Percentiles rank a stretch among this genome's conserved stretches.
Conservation (phyloP, 208 protist species). For the Strigomonas galati region DNA sequence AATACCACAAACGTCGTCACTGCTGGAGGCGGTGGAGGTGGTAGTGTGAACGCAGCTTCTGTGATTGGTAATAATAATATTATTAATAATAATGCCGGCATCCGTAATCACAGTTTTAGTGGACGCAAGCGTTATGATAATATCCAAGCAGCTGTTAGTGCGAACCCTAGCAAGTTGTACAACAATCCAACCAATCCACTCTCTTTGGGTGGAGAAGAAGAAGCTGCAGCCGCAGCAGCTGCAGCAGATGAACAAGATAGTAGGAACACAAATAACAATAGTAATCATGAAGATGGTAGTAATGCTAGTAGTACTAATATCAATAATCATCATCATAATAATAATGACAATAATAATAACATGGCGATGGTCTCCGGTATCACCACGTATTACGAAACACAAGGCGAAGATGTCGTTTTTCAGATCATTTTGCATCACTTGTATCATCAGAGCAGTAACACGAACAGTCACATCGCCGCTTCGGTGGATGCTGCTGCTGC, state of each 20-base stretch:
- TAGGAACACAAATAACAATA: neutral
- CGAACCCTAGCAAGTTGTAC: neutral
- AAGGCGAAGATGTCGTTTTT: neutral
- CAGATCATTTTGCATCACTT: neutral
- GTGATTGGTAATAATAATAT: no score
- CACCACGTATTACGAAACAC: neutral
- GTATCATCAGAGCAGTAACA: neutral
- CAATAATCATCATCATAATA: neutral
- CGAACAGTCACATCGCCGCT: no score
- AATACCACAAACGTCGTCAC: no score
- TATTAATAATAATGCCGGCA: no score
- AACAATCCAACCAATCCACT: neutral
- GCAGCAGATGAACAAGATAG: neutral
- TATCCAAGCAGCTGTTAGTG: no score
- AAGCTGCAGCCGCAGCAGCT: no score
- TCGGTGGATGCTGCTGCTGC: no score
- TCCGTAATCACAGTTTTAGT: no score
- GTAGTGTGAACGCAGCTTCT: no score
- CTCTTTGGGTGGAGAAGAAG: neutral
- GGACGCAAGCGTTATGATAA: no score
- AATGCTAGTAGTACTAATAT: neutral
- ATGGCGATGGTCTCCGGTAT: neutral
- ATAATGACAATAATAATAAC: neutral
- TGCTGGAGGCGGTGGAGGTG: no score
- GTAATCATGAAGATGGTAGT: neutral